Evolutionary conservation across 352 stramenopile species (phyloP).

Genomic region (Globisporangium solare): DNA sequence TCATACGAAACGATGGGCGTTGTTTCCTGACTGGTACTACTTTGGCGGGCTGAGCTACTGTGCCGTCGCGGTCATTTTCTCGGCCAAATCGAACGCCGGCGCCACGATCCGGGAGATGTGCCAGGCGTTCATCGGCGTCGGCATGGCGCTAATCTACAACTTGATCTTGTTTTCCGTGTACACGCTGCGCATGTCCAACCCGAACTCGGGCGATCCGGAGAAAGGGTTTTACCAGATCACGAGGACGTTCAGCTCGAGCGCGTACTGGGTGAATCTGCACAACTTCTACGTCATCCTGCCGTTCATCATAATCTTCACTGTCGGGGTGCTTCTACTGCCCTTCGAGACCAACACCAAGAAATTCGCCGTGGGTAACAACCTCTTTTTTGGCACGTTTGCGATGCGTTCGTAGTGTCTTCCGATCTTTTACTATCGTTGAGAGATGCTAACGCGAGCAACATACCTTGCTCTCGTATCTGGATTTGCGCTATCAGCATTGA

Average conservation of each 20-base stretch:
- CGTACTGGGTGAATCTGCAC: constrained; percentile 46
- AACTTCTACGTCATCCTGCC: constrained; percentile 47
- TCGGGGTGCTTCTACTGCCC: constrained; percentile 42
- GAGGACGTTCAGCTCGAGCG: constrained; percentile 35
- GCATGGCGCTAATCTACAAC: constrained; percentile 60
- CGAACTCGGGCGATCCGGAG: constrained; percentile 10
- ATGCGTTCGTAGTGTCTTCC: no score
- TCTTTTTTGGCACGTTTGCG: constrained; percentile 39
- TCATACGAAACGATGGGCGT: constrained; percentile 42
- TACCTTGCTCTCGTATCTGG: no score
- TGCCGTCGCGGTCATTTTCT: constrained; percentile 35
- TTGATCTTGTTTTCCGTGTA: constrained; percentile 48
- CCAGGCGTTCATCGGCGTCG: constrained; percentile 34
- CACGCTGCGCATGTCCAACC: constrained; percentile 27
- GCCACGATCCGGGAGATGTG: constrained; percentile 32
- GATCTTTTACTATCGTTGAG: not conserved
- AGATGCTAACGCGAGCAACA: not conserved
- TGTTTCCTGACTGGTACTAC: constrained; percentile 64
- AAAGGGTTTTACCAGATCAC: constrained; percentile 41
- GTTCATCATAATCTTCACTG: constrained; percentile 55
- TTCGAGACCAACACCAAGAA: constrained; percentile 62
- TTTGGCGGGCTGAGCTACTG: constrained; percentile 56
- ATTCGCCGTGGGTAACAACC: constrained; percentile 56
- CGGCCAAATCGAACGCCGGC: constrained; percentile 29
- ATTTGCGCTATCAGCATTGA: constrained; percentile 27